These are phyloP conservation scores for Tetradesmus obliquus DNA, from an alignment of 139 green algal genomes.

Conservation along the genomic window DNA sequence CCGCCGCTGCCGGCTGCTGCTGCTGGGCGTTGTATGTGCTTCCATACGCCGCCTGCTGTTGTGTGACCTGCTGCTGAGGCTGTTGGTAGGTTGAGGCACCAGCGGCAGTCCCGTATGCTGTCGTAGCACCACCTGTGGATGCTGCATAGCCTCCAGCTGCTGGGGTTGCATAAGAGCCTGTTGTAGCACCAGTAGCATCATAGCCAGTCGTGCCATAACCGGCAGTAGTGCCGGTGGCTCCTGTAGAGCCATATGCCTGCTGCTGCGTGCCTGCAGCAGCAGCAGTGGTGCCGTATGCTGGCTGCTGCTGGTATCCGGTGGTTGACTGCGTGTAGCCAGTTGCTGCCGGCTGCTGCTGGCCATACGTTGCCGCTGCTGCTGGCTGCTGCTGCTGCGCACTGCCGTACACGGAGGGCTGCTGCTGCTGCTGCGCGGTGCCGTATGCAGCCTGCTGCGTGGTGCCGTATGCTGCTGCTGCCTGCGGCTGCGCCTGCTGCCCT, in stretches of 20 bases:
- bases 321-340: background rate
- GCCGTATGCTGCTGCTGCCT: conserved; percentile 6
- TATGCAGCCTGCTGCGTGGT: conserved; percentile 12
- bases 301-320: background rate
- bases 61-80: background rate
- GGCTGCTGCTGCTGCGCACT: conserved; percentile 2
- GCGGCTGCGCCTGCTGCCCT: background rate
- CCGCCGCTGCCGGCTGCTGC: background rate
- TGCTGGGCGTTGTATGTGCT: background rate
- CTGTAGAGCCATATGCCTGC: conserved; percentile 6
- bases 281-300: background rate
- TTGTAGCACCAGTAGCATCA: background rate
- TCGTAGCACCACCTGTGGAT: background rate
- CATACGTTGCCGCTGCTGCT: conserved; percentile 1
- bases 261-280: conserved; percentile 14
- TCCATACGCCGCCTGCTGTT: background rate
- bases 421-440: conserved; percentile 11
- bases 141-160: background rate
- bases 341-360: conserved; percentile 21
- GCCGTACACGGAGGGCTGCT: background rate
- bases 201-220: background rate
- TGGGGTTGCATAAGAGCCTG: conserved; percentile 4
- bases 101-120: background rate
- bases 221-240: background rate
- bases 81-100: background rate